Conservation (phyloP, 2,329 filamentous ascomycete species). For the Penicillium sp. region DNA sequence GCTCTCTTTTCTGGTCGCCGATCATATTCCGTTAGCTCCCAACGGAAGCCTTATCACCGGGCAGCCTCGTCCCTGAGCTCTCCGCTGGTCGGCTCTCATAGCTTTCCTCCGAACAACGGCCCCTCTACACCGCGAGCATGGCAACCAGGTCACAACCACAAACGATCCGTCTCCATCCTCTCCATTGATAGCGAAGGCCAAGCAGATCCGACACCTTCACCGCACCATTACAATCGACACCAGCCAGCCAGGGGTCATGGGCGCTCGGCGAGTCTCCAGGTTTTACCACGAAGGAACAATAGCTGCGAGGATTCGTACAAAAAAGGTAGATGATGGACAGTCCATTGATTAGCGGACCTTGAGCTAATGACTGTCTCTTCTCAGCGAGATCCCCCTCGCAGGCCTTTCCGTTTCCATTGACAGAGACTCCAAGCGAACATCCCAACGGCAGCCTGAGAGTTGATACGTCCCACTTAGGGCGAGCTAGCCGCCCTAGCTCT, state of each 20-base stretch:
- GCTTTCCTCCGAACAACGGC: conserved; percentile 36
- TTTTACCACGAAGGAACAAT: conserved; percentile 53
- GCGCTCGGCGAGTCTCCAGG: conserved; percentile 78
- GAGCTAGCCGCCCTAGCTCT: conserved; percentile 22
- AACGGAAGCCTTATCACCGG: conserved; percentile 36
- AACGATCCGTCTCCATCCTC: conserved; percentile 77
- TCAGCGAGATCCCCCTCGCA: conserved; percentile 34
- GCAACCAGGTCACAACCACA: conserved; percentile 58
- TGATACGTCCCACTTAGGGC: conserved; percentile 31
- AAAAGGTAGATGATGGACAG: conserved; percentile 33
- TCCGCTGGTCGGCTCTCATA: conserved; percentile 37
- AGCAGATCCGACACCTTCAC: conserved; percentile 30
- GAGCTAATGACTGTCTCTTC: conserved; percentile 12
- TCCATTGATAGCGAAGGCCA: conserved; percentile 61
- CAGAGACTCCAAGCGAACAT: conserved; percentile 31
- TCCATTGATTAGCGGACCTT: neutral
- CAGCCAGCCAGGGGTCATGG: conserved; percentile 64
- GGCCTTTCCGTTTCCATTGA: conserved; percentile 29
- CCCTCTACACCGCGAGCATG: conserved; percentile 32
- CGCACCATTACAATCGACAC: conserved; percentile 40
- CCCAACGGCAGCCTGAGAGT: conserved; percentile 29
- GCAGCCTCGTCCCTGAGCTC: conserved; percentile 40
- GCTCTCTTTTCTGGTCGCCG: conserved; percentile 37
- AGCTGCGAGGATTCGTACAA: conserved; percentile 38
- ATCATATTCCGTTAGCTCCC: conserved; percentile 33